Base-by-base conservation (phyloP, 805 yeast genomes). In the Starmerella apicola region DNA sequence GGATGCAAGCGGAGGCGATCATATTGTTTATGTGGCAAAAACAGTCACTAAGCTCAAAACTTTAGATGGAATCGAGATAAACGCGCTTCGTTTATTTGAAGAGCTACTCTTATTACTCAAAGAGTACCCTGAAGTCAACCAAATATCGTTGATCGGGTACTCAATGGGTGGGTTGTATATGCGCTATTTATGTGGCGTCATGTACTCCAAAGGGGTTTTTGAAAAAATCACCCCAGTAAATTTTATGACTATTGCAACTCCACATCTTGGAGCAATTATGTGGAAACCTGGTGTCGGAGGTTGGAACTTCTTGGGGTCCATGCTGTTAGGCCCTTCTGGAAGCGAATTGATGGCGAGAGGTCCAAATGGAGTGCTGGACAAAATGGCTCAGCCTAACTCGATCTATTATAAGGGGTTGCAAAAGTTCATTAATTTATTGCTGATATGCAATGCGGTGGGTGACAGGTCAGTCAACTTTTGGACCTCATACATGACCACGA, bases 381-480 rank as follows among this genome's bases (percentile, higher is more conserved):
- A 65, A 19, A 56, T 80, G 65, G 66, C 78, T 0, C 67, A 71
- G 33, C 77, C 74, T 1, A 55, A 59, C 35, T 36, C 52, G 56
- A 16, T 51, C 5, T 85, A 68, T 51, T 60, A 62, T 36, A 57
- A 67, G 38, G 91, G 81, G 0, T 64, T 85, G 37, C 44, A 52
- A 4, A 53, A 50, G 41, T 86, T 86, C 57, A 61, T 74, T 43
- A 66, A 68, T 40, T 67, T 79, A 38, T 61, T 72, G 2, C 57
- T 74, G 2, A 62, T 83, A 41, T 83, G 94, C 9, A 86, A 88
- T 60, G 71, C 78, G 18, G 68, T 76, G 37, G 78, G 82, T 54
- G 97, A 86, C 58, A 67, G 95, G 44, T 72, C 93, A 0, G 97
- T 86, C 4, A 78, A 86, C 13, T 88, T 83, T 56, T 81, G 74